Evolutionary conservation across 805 yeast species (phyloP).

Genomic region (Ogataea salicorniae): DNA sequence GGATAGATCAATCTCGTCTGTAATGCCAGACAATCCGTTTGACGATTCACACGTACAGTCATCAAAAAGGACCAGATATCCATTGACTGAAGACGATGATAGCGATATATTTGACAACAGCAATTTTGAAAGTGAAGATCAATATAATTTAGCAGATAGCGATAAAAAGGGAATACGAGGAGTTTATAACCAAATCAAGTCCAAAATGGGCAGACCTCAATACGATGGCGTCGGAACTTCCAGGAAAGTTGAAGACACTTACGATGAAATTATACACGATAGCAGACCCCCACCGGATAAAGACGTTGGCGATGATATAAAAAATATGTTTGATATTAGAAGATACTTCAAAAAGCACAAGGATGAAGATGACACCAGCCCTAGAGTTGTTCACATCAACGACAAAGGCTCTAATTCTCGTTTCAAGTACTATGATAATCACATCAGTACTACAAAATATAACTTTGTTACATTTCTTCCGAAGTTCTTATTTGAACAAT

Average conservation of each 20-base stretch:
- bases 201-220: slow-evolving; percentile 22
- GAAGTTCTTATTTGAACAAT: slow-evolving; percentile 92
- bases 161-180: slow-evolving; percentile 23
- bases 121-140: slow-evolving; percentile 16
- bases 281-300: slow-evolving; percentile 22
- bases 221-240: slow-evolving; percentile 20
- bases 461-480: slow-evolving; percentile 91
- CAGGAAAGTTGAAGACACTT: slow-evolving; percentile 7
- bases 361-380: slow-evolving; percentile 33
- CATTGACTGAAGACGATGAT: slow-evolving; percentile 6
- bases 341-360: slow-evolving; percentile 18
- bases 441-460: slow-evolving; percentile 92
- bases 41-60: slow-evolving; percentile 1
- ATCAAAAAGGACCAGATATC: background rate
- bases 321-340: slow-evolving; percentile 26
- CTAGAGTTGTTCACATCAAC: slow-evolving; percentile 65
- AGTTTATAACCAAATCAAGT: slow-evolving; percentile 25
- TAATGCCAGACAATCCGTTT: slow-evolving; percentile 10
- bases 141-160: slow-evolving; percentile 7
- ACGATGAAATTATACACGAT: slow-evolving; percentile 23
- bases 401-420: slow-evolving; percentile 50
- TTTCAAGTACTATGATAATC: slow-evolving; percentile 67
- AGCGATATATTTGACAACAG: slow-evolving; percentile 12
- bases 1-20: slow-evolving; percentile 4
- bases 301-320: slow-evolving; percentile 15